Base-by-base conservation (phyloP, 169 alveolate species). In the Plasmodium vivax region DNA sequence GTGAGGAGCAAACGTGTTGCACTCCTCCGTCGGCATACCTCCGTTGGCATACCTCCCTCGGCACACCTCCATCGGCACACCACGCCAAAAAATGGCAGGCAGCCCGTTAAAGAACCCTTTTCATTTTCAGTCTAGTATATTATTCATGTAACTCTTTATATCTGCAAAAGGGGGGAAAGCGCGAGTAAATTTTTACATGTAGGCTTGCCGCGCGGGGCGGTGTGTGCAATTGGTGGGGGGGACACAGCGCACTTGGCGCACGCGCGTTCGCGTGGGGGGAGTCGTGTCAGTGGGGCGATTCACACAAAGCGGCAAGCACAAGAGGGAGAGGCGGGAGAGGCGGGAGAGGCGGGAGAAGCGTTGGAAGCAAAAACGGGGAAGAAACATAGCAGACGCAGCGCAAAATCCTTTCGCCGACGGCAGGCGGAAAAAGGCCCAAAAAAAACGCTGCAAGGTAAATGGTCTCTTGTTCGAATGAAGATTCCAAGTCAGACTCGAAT, bases 151-250 rank as follows among this genome's bases (percentile, higher is more conserved):
- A 34, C 58, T 88, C 83, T 80, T 32, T 80, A 88, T 14, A 58
- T 88, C 94, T 88, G 90, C 30, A 88, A 80, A 88, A 80, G n/a
- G 72, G 83, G 73, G 74, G 72, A 79, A 79, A 79, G 47, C 45
- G 10, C 38, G 38, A 68, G 1, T 19, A 68, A 68, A 9, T 14
- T 68, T 68, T 27, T 9, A 10, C 38, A 23, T 30, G 77, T 23
- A 23, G 23, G 3, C 8, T 51, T 51, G 62, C 23, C 23, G 62
- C 62, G 23, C 23, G 62, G 62, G 12, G 62, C 23, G 62, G 2
- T 51, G 14, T 51, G 23, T 51, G 62, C 62, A 51, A 51, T 1
- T 51, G 62, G 19, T 19, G 45, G 45, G 45, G 45, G 45, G 7
- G 45, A 38, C 2, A 38, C 6, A 0, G 45, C 45, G 45, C 45